phyloP scores from a whole-genome alignment of 768 basidiomycete genomes.

The Leccinum broughii region DNA sequence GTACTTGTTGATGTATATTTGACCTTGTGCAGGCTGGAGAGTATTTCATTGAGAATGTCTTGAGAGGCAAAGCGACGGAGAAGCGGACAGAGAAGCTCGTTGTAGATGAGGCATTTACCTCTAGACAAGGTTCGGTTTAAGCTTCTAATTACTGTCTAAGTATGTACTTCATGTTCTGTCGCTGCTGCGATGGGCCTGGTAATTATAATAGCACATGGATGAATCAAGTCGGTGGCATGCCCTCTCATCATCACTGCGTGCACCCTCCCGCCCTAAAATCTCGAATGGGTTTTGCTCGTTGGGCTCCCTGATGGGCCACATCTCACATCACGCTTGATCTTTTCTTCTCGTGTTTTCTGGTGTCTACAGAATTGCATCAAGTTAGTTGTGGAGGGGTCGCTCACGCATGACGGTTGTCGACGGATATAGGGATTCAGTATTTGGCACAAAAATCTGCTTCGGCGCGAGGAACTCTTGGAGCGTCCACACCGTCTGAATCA shows the following conservation, averaged over 20 bases:
- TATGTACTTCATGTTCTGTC: background rate
- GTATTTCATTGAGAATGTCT: conserved; percentile 90
- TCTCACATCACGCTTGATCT: conserved; percentile 95
- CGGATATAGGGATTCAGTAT: conserved; percentile 1
- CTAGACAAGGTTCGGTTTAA: conserved; percentile 12
- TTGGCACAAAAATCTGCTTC: conserved; percentile 10
- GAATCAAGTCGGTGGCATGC: background rate
- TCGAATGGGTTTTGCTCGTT: too few relatives aligned
- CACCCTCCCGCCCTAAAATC: background rate
- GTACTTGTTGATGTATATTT: background rate
- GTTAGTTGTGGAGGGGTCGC: background rate
- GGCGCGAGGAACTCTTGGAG: conserved; percentile 16
- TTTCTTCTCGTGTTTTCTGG: conserved; percentile 94
- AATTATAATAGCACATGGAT: background rate
- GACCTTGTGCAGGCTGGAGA: conserved; percentile 75
- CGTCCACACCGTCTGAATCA: conserved; percentile 11
- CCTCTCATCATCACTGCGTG: background rate
- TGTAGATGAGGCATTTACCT: conserved; percentile 17
- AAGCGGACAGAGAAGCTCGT: conserved; percentile 39
- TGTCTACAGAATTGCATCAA: conserved; percentile 51
- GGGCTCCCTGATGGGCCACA: conserved; percentile 55
- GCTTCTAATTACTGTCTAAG: background rate
- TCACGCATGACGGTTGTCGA: too few relatives aligned
- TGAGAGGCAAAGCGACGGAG: conserved; percentile 57
- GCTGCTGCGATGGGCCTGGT: conserved; percentile 7